Evolutionary conservation across 2,329 filamentous ascomycete genomes (phyloP), one percentile per base, ranked within the genome.

Genomic region (Colletotrichum endophyticum): DNA sequence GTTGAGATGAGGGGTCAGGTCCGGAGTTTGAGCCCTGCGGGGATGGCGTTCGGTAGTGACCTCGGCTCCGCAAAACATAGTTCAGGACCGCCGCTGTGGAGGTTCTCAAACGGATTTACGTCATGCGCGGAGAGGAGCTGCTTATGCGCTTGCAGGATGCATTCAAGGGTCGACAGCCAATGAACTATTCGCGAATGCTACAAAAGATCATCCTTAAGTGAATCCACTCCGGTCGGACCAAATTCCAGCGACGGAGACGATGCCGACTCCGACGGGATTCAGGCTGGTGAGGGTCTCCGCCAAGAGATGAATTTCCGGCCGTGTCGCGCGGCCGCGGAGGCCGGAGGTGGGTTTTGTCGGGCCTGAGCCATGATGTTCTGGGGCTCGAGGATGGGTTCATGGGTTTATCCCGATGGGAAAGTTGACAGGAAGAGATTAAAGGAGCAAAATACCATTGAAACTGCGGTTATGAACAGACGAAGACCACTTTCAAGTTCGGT

Each of bases 81-180:
- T 56, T 44, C 69, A 68, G 36, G 53, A 56, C 27, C 57, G 62
- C 32, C 57, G 30, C 30, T 67, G 62, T 53, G 63, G 62, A 39
- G 56, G 27, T 12, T 27, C 19, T 19, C 22, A 27, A 27, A 62
- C 30, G 19, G 8, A 15, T 30, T 44, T 75, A 73, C 73, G 73
- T 75, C 73, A 75, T 72, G 19, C 36, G 69, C 56, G 69, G 69
- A 56, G 73, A 75, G 30, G 22, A 19, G 39, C 44, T 34, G 13
- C 13, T 53, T 15, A 49, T 57, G 64, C 44, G 39, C 27, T 16
- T 32, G 44, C 44, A 32, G 32, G 9, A 30, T 28, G 49, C 49
- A 59, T 39, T 39, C 30, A 27, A 39, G 32, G 15, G 25, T 15
- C 39, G 19, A 49, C 16, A 27, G 36, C 39, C 36, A 49, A 30